phyloP scores from a whole-genome alignment of 1,284 basidiomycete genomes.

The Exsudoporus floridanus region DNA sequence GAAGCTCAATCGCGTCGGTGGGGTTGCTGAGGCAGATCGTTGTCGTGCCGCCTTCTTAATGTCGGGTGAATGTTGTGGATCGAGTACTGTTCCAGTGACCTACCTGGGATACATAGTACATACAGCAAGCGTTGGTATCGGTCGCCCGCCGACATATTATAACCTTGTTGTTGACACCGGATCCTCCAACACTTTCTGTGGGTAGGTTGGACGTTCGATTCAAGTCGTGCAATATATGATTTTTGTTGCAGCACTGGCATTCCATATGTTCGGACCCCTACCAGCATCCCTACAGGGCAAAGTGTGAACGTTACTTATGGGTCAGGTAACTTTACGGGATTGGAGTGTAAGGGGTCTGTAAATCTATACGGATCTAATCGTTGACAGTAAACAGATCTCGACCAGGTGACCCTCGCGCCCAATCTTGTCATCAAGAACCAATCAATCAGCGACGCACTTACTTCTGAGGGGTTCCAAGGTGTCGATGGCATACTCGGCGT shows the following conservation, averaged over 20 bases:
- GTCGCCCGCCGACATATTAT: constrained; percentile 24
- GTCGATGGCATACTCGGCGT: constrained; percentile 27
- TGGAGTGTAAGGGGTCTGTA: constrained; percentile 20
- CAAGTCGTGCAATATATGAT: neutral
- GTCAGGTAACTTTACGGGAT: constrained; percentile 19
- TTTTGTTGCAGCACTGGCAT: constrained; percentile 11
- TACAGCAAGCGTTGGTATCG: constrained; percentile 24
- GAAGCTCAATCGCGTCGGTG: too few species aligned
- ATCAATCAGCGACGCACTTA: constrained; percentile 24
- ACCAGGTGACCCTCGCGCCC: constrained; percentile 21
- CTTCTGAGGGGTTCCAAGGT: constrained; percentile 5
- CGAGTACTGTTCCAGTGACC: constrained; percentile 17
- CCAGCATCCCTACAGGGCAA: constrained; percentile 26
- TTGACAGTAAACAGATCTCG: constrained; percentile 18
- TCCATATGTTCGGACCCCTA: constrained; percentile 23
- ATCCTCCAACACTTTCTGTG: constrained; percentile 34
- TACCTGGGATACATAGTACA: constrained; percentile 24
- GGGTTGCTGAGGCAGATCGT: too few species aligned
- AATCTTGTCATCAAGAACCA: constrained; percentile 22
- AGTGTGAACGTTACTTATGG: constrained; percentile 27
- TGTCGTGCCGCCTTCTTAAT: constrained; percentile 19
- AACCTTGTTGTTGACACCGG: constrained; percentile 33
- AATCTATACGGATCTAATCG: neutral
- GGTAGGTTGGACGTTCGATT: constrained; percentile 17
- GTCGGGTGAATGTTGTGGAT: neutral